Percentiles rank a stretch among this genome's conserved stretches.
Conservation (phyloP, 2,329 filamentous ascomycete genomes). For the Cylindrodendrum hubeiense region DNA sequence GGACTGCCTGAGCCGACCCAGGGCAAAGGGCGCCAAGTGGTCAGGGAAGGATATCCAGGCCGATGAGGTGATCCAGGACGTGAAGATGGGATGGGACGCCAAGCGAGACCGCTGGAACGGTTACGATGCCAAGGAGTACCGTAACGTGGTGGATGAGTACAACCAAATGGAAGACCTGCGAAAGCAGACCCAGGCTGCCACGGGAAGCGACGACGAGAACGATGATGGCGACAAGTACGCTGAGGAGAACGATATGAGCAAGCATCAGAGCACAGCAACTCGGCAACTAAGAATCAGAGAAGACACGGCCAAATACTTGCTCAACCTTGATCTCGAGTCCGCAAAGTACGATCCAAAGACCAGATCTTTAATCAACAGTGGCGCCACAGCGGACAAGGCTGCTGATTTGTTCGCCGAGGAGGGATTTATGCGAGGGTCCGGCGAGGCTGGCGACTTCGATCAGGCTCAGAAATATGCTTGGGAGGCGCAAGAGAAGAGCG, state of each 20-base stretch:
- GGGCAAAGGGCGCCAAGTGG: slow-evolving; percentile 91
- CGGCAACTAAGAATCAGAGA: slow-evolving; percentile 92
- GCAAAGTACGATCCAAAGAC: slow-evolving; percentile 99
- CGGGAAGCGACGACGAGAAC: slow-evolving; percentile 63
- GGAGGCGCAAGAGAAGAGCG: slow-evolving; percentile 90
- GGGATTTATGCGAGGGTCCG: slow-evolving; percentile 88
- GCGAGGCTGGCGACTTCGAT: slow-evolving; percentile 94
- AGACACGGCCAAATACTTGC: slow-evolving; percentile 95
- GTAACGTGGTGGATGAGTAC: slow-evolving; percentile 88
- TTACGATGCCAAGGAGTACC: slow-evolving; percentile 92
- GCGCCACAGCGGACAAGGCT: slow-evolving; percentile 83
- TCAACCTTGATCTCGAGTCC: slow-evolving; percentile 95
- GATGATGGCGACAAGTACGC: slow-evolving; percentile 83
- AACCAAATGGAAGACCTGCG: slow-evolving; percentile 84
- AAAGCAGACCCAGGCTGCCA: slow-evolving; percentile 63
- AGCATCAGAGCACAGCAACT: slow-evolving; percentile 90
- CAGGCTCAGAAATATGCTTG: slow-evolving; percentile 90
- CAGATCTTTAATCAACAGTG: slow-evolving; percentile 87
- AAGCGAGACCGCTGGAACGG: slow-evolving; percentile 99
- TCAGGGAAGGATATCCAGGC: slow-evolving; percentile 94
- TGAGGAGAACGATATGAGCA: slow-evolving; percentile 96
- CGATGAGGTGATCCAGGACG: slow-evolving; percentile 87
- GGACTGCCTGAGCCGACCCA: slow-evolving; percentile 89
- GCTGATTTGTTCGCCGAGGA: slow-evolving; percentile 91
- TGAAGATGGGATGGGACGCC: slow-evolving; percentile 93